phyloP scores from a whole-genome alignment of 1,139 yeast species.

The Geotrichum europaeum region DNA sequence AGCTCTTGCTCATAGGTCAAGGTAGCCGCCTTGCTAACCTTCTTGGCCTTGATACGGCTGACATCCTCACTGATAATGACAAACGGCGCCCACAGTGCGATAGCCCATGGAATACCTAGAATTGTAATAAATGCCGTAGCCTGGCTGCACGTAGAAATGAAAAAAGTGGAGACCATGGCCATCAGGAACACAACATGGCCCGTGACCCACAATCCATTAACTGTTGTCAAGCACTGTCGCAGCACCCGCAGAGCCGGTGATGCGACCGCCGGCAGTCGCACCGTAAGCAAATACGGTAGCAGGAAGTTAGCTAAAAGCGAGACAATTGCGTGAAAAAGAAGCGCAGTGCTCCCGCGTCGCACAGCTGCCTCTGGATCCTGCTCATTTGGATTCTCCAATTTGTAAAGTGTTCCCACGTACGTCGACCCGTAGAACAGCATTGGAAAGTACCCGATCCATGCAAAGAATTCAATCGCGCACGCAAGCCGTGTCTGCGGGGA shows the following conservation, averaged over 20 bases:
- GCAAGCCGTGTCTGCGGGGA: constrained; percentile 42
- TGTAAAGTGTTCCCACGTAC: constrained; percentile 44
- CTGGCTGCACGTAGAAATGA: constrained; percentile 34
- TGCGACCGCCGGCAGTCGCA: background rate
- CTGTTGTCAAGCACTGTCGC: constrained; percentile 23
- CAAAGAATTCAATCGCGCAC: constrained; percentile 44
- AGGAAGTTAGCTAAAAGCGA: constrained; percentile 38
- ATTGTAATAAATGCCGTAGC: constrained; percentile 42
- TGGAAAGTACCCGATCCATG: constrained; percentile 50
- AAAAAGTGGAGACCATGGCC: constrained; percentile 40
- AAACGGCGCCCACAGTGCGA: constrained; percentile 49
- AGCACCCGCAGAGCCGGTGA: background rate
- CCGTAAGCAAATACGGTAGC: constrained; percentile 33
- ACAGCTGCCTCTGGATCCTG: constrained; percentile 35
- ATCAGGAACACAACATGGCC: constrained; percentile 40
- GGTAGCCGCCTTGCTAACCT: constrained; percentile 9
- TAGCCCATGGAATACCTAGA: constrained; percentile 47
- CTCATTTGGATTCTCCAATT: constrained; percentile 30
- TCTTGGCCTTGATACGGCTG: constrained; percentile 41
- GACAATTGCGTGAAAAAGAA: constrained; percentile 40
- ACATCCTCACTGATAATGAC: constrained; percentile 45
- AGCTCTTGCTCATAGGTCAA: background rate
- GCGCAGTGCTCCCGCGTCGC: constrained; percentile 42
- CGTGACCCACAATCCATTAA: constrained; percentile 39
- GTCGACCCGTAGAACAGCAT: constrained; percentile 47